These are phyloP conservation scores for Phytophthora melonis DNA, from an alignment of 352 stramenopile species.

Conservation along the genomic window DNA sequence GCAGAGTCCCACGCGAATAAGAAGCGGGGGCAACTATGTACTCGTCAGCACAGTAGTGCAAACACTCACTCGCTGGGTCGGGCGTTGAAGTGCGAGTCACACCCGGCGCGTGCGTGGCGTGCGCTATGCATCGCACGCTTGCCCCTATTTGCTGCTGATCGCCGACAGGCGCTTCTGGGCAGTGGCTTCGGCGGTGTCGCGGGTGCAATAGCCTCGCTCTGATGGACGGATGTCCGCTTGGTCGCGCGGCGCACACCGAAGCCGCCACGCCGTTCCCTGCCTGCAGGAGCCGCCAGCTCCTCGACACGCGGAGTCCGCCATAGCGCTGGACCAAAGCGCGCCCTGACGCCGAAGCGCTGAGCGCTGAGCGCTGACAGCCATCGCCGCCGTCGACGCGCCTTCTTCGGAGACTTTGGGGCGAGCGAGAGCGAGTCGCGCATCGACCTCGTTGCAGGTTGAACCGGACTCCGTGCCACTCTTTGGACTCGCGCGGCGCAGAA, in stretches of 20 bases:
- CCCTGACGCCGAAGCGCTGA: not conserved
- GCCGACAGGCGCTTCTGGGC: not conserved
- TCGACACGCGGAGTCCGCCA: not conserved
- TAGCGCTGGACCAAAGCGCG: not conserved
- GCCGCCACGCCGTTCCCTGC: not conserved
- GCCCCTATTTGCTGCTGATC: not conserved
- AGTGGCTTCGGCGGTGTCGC: not conserved
- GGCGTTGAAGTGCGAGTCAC: conserved; percentile 30
- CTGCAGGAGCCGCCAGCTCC: too few species aligned
- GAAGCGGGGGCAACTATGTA: conserved; percentile 16
- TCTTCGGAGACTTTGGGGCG: conserved; percentile 31
- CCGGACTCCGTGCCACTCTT: conserved; percentile 35
- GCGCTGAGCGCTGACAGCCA: not conserved
- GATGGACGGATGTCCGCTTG: not conserved
- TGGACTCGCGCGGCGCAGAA: conserved; percentile 18
- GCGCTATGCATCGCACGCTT: conserved; percentile 1
- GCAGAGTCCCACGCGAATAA: conserved; percentile 40
- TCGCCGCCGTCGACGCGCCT: not conserved
- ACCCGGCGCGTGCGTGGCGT: conserved; percentile 5
- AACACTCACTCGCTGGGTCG: conserved; percentile 1
- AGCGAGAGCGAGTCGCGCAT: conserved; percentile 28
- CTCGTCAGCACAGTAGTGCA: conserved; percentile 5
- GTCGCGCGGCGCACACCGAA: conserved; percentile 4
- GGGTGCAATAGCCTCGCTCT: not conserved
- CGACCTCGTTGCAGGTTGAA: conserved; percentile 14